phyloP scores from a whole-genome alignment of 2,329 filamentous ascomycete genomes.

The Stylonectria norvegica region DNA sequence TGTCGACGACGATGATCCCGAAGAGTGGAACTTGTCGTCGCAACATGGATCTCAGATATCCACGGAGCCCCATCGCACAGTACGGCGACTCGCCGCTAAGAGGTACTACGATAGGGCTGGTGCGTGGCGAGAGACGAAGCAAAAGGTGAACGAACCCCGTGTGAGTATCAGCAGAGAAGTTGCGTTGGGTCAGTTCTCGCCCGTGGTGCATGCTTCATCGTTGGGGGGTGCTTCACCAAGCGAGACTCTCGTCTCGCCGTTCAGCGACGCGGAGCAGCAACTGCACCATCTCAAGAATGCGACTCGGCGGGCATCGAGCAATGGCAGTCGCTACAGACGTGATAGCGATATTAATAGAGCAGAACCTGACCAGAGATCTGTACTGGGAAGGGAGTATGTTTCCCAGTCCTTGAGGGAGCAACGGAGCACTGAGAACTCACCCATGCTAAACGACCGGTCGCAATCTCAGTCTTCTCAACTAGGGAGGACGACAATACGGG shows the following conservation, averaged over 20 bases:
- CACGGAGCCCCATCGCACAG: constrained; percentile 5
- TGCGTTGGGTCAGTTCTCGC: constrained; percentile 13
- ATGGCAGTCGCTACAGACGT: neutral
- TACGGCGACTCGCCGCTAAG: constrained; percentile 1
- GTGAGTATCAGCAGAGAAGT: constrained; percentile 15
- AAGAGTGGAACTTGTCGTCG: neutral
- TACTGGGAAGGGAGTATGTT: too few relatives aligned
- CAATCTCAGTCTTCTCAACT: neutral
- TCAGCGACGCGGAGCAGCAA: constrained; percentile 5
- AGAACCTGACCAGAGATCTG: too few relatives aligned
- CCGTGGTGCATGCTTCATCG: constrained; percentile 3
- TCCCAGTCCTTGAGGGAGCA: too few relatives aligned
- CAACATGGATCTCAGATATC: neutral
- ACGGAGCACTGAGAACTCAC: constrained; percentile 1
- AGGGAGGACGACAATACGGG: constrained; percentile 8
- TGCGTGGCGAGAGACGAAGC: constrained; percentile 15
- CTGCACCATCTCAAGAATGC: constrained; percentile 3
- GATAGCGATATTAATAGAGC: too few relatives aligned
- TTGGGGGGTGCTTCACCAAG: neutral
- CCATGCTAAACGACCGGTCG: neutral
- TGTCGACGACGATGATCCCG: constrained; percentile 7
- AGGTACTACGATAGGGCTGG: constrained; percentile 13
- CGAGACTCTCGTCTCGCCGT: neutral
- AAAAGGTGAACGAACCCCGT: constrained; percentile 12
- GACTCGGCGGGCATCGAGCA: constrained; percentile 2